A percentile compares a stretch with the other conserved stretches of the same genome.
Conservation (phyloP, 2,329 filamentous ascomycete species). For the Hymenoscyphus linearis region DNA sequence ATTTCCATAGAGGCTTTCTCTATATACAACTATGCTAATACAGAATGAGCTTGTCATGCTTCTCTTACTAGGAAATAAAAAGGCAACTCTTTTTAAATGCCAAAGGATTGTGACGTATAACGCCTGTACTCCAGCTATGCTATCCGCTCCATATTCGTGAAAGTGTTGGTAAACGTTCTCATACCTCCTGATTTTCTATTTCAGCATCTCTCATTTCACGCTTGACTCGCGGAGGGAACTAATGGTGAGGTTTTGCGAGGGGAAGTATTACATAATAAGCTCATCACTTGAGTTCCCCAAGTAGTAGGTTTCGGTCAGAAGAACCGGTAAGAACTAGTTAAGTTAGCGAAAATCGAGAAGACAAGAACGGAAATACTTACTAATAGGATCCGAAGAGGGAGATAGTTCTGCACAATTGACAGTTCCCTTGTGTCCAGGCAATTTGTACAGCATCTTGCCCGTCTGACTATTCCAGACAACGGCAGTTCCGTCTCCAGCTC, state of each 20-base stretch:
- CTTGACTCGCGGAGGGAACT: background rate
- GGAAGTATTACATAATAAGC: slow-evolving; percentile 1
- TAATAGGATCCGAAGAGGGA: slow-evolving; percentile 75
- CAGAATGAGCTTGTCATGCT: too few relatives aligned
- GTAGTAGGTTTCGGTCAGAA: slow-evolving; percentile 78
- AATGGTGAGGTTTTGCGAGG: too few relatives aligned
- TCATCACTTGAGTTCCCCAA: slow-evolving; percentile 70
- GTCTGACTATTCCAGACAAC: slow-evolving; percentile 85
- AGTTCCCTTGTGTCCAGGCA: slow-evolving; percentile 90
- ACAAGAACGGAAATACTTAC: slow-evolving; percentile 51
- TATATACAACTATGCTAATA: background rate
- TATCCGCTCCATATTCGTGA: background rate
- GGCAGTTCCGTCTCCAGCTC: slow-evolving; percentile 84
- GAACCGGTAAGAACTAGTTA: slow-evolving; percentile 75
- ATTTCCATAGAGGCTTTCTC: background rate
- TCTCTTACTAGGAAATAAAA: background rate
- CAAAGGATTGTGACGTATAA: background rate
- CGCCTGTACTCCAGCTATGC: background rate
- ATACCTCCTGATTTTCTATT: background rate
- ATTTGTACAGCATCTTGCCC: slow-evolving; percentile 89
- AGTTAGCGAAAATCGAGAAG: slow-evolving; percentile 17
- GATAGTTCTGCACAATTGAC: slow-evolving; percentile 94
- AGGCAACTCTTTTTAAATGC: background rate
- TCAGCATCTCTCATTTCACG: background rate
- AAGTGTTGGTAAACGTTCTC: background rate